These are phyloP conservation scores for Apiotrichum veenhuisii DNA, from an alignment of 1,284 basidiomycete genomes.

Conservation along the genomic window DNA sequence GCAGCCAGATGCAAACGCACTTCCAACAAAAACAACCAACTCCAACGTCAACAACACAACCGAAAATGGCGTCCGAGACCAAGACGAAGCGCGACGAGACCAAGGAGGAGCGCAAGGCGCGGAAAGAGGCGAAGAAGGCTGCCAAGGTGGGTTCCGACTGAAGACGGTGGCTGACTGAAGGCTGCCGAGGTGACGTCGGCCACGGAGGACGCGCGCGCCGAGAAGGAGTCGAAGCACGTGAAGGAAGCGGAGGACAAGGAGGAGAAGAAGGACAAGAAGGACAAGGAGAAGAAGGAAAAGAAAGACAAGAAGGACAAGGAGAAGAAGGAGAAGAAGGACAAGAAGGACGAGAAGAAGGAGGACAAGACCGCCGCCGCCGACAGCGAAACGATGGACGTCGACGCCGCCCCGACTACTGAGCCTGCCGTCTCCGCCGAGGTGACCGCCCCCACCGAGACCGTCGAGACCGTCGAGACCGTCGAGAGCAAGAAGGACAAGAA, in stretches of 20 bases:
- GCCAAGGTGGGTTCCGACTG: not conserved
- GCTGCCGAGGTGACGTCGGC: not conserved
- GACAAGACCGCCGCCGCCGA: too few species aligned
- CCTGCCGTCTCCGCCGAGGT: too few species aligned
- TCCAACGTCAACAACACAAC: not conserved
- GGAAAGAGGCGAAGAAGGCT: constrained; percentile 16
- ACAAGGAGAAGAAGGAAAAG: constrained; percentile 18
- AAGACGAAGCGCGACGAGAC: constrained; percentile 19
- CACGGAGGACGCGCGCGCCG: constrained; percentile 2
- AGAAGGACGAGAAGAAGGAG: not conserved
- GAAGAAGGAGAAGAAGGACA: constrained; percentile 11
- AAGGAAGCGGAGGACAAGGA: constrained; percentile 4
- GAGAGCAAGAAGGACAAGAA: not conserved
- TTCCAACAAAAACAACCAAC: not conserved
- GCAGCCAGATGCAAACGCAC: too few species aligned
- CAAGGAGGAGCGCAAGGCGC: constrained; percentile 25
- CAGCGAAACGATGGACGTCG: too few species aligned
- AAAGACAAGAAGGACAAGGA: constrained; percentile 8
- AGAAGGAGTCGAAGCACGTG: constrained; percentile 2
- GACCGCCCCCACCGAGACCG: too few species aligned
- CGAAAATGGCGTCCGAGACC: constrained; percentile 1
- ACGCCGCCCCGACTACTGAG: too few species aligned
- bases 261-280: constrained; percentile 10
- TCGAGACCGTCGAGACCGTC: constrained; percentile 3
- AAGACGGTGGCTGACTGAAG: not conserved